phyloP scores from a whole-genome alignment of 768 basidiomycete species.

The Lentinula edodes region DNA sequence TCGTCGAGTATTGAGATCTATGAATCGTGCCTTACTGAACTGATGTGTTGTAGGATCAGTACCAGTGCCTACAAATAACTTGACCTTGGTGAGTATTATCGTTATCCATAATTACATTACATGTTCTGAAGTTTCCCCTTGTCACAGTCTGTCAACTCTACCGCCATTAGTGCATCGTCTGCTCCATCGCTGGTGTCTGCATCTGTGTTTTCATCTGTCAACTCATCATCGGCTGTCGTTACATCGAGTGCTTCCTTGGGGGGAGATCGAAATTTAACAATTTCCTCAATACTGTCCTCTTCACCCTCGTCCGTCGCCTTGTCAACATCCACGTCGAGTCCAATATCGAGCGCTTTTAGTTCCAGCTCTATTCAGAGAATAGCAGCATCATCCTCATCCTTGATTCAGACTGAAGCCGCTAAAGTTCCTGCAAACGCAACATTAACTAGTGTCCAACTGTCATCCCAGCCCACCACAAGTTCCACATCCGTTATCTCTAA shows the following conservation, averaged over 20 bases:
- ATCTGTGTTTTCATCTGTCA: neutral
- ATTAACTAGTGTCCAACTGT: neutral
- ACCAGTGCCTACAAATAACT: neutral
- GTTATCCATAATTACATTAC: neutral
- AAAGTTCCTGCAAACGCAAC: neutral
- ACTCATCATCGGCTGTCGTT: neutral
- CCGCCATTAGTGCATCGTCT: neutral
- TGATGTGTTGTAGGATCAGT: neutral
- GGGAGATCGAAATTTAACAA: neutral
- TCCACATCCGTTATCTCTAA: neutral
- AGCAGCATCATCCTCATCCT: neutral
- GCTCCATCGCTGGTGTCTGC: neutral
- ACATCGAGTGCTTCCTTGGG: neutral
- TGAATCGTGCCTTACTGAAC: neutral
- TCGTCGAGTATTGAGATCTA: neutral
- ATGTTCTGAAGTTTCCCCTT: neutral
- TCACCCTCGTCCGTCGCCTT: neutral
- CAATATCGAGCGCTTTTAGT: neutral
- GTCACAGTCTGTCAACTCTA: neutral
- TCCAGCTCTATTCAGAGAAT: neutral
- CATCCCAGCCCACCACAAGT: neutral
- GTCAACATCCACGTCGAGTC: neutral
- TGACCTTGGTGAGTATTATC: slow-evolving; percentile 1
- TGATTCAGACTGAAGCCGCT: neutral
- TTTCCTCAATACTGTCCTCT: neutral